Conservation (phyloP, 306 rosid species). For the Argentina anserina region DNA sequence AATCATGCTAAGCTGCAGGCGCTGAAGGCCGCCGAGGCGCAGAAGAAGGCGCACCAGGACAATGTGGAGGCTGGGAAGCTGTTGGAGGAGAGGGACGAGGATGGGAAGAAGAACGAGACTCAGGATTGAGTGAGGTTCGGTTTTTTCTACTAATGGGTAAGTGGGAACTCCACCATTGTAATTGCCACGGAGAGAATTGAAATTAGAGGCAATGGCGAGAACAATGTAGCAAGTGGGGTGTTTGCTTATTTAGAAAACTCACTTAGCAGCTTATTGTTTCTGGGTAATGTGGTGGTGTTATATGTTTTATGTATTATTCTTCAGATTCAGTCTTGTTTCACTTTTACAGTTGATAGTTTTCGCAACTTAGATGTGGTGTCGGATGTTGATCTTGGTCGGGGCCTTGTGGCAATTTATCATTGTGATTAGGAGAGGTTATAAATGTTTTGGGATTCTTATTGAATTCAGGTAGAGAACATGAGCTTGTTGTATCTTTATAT, state of each 20-base stretch:
- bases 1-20: conserved; percentile 92
- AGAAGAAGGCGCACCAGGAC: conserved; percentile 75
- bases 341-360: conserved; percentile 5
- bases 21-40: conserved; percentile 80
- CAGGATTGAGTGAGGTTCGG: conserved; percentile 46
- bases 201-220: conserved; percentile 4
- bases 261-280: conserved; percentile 18
- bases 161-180: conserved; percentile 23
- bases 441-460: conserved; percentile 11
- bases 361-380: conserved; percentile 4
- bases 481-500: not conserved
- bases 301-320: conserved; percentile 8
- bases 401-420: conserved; percentile 16
- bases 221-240: not conserved
- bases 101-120: conserved; percentile 64
- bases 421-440: conserved; percentile 7
- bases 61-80: conserved; percentile 89
- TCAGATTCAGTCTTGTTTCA: not conserved
- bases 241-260: conserved; percentile 2
- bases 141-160: not conserved
- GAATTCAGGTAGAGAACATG: not conserved
- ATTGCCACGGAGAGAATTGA: not conserved
- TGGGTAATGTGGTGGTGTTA: conserved; percentile 14
- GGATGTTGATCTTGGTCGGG: not conserved
- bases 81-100: conserved; percentile 74